Evolutionary conservation across 2,329 filamentous ascomycete genomes (phyloP).

Genomic region (Rachicladosporium sp.): DNA sequence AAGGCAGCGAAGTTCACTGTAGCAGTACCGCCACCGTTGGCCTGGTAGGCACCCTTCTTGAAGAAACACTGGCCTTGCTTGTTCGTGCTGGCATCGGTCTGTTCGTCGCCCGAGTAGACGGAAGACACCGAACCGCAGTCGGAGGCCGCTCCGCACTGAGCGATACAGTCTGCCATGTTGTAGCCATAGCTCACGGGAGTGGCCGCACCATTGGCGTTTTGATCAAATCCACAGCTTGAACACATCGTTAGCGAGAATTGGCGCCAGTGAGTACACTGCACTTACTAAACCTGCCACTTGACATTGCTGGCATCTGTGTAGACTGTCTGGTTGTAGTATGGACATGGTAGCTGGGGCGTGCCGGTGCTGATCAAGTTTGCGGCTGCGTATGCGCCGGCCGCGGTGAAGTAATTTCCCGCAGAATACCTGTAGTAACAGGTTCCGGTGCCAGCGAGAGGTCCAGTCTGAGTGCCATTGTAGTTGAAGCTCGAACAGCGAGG

Average conservation of each 20-base stretch:
- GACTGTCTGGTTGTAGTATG: not conserved
- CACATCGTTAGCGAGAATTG: not conserved
- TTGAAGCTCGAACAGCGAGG: constrained; percentile 8
- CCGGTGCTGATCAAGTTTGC: constrained; percentile 5
- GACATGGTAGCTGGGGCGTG: not conserved
- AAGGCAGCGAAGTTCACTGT: not conserved
- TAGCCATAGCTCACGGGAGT: not conserved
- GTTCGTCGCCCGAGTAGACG: too few relatives aligned
- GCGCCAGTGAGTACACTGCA: not conserved
- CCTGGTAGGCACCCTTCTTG: not conserved
- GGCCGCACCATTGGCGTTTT: too few relatives aligned
- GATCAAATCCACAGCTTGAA: not conserved
- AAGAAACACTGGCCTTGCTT: not conserved
- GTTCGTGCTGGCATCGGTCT: not conserved
- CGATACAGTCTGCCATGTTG: not conserved
- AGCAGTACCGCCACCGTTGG: not conserved
- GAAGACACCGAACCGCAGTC: too few relatives aligned
- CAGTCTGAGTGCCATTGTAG: constrained; percentile 5
- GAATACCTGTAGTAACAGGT: constrained; percentile 3
- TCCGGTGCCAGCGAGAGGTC: constrained; percentile 1
- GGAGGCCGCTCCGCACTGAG: too few relatives aligned
- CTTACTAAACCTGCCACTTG: not conserved
- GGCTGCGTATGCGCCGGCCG: too few relatives aligned
- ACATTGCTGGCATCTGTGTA: not conserved
- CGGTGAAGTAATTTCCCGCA: not conserved